phyloP scores from a whole-genome alignment of 129 eudicot genomes.

The Helianthus tuberosus region DNA sequence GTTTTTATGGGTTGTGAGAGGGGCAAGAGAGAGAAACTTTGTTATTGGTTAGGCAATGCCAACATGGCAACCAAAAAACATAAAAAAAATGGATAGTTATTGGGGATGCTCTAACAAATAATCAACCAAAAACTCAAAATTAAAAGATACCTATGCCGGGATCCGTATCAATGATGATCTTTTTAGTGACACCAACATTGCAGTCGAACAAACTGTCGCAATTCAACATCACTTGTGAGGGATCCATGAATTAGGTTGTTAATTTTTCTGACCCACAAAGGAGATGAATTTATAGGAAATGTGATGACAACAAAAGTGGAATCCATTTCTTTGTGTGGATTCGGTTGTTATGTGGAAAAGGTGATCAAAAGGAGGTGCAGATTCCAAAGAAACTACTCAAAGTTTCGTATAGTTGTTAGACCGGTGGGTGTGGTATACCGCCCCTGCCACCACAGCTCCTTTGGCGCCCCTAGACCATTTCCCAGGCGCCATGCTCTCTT shows the following conservation, averaged over 20 bases:
- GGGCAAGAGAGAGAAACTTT: no score
- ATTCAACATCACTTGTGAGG: neutral
- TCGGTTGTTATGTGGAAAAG: neutral
- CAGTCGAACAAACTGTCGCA: neutral
- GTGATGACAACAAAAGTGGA: neutral
- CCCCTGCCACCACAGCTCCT: no score
- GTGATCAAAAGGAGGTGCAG: no score
- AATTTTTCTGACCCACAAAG: neutral
- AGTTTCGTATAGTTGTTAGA: no score
- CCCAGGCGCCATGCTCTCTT: no score
- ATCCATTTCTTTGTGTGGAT: neutral
- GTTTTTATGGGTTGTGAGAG: no score
- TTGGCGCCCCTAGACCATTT: no score
- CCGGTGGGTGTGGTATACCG: no score
- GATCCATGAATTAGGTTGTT: constrained; percentile 10
- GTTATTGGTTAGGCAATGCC: no score
- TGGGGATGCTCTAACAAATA: neutral
- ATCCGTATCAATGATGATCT: constrained; percentile 75
- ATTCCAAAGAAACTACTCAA: no score
- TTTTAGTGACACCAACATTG: constrained; percentile 28
- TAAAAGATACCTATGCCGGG: constrained; percentile 58
- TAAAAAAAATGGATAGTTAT: no score
- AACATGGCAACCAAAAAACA: no score
- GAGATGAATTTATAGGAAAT: neutral
- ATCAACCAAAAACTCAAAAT: neutral